Evolutionary conservation across 164 flowering plant species (phyloP), one percentile per base, ranked within the genome.

Genomic region (Paratinospora sagittata): DNA sequence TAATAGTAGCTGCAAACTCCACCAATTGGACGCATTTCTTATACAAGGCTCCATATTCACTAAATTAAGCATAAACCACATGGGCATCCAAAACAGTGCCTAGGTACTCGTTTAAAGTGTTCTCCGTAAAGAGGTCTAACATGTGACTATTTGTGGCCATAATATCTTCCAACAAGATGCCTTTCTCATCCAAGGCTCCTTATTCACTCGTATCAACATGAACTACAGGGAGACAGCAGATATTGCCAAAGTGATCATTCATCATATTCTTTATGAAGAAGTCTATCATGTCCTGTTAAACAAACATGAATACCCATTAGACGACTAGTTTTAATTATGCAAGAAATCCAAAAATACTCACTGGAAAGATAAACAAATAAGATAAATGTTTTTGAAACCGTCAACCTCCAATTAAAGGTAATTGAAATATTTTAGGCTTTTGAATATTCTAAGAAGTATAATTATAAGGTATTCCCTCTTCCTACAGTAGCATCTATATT

Each of bases 41-140:
- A 76, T 93, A 93, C 72, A 83, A n/a, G 3, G 98, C 98, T 10
- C 96, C 97, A 66, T 72, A 9, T 6, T 84, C 88, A 68, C 98
- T 91, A n/a, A 64, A 71, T 68, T 95, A 96, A n/a, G 98, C 97
- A 78, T 89, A 93, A 69, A 91, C 99, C 69, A 95, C 99, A 73
- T 92, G 97, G 0, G 98, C 92, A 74, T 90, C 84, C 97, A 91
- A 30, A 95, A 52, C 90, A 6, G 85, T 2, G 6, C 97, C 98
- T 8, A 95, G 83, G 68, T 64, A 83, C 64, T 87, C 96, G 70
- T 84, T 88, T 58, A 85, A 89, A 88, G 93, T 87, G 83, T 84
- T 86, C 73, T 72, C 83, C 0, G 80, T 74, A 75, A 91, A 95
- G 71, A 95, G 91, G 0, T 90, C 87, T 8, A 86, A 82, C 7